Conservation (phyloP, 1,284 basidiomycete genomes). For the Pulveroboletus ridleyi region DNA sequence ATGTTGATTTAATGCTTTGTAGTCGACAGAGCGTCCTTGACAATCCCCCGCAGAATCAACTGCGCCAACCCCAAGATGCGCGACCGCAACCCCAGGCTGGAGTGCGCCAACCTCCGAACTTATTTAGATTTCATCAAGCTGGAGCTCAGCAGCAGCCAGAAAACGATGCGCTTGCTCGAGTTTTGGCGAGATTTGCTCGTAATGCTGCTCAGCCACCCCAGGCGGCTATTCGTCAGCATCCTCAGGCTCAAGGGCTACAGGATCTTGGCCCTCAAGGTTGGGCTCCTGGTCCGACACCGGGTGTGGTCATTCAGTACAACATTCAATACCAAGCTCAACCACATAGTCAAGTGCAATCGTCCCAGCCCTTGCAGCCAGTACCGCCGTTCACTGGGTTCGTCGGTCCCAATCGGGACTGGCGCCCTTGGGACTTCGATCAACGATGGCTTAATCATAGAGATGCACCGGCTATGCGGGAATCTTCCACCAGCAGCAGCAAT, state of each 20-base stretch:
- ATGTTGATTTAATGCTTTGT: slow-evolving; percentile 25
- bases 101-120: slow-evolving; percentile 37
- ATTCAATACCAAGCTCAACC: slow-evolving; percentile 55
- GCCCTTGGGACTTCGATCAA: slow-evolving; percentile 56
- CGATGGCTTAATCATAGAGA: slow-evolving; percentile 34
- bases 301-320: slow-evolving; percentile 61
- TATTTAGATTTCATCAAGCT: slow-evolving; percentile 34
- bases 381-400: slow-evolving; percentile 63
- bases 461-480: slow-evolving; percentile 9
- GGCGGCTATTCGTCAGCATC: slow-evolving; percentile 25
- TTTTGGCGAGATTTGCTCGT: slow-evolving; percentile 59
- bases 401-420: slow-evolving; percentile 69
- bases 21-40: slow-evolving; percentile 91
- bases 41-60: slow-evolving; percentile 40
- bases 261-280: slow-evolving; percentile 37
- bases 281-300: slow-evolving; percentile 40
- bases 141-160: slow-evolving; percentile 38
- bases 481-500: slow-evolving; percentile 15
- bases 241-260: slow-evolving; percentile 30
- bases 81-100: slow-evolving; percentile 43
- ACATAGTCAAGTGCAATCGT: slow-evolving; percentile 30
- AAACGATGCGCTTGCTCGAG: slow-evolving; percentile 46
- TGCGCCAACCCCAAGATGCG: slow-evolving; percentile 42
- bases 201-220: slow-evolving; percentile 38
- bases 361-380: slow-evolving; percentile 42